Conservation (phyloP, 1,284 basidiomycete genomes). For the Tylopilus orsonianus region DNA sequence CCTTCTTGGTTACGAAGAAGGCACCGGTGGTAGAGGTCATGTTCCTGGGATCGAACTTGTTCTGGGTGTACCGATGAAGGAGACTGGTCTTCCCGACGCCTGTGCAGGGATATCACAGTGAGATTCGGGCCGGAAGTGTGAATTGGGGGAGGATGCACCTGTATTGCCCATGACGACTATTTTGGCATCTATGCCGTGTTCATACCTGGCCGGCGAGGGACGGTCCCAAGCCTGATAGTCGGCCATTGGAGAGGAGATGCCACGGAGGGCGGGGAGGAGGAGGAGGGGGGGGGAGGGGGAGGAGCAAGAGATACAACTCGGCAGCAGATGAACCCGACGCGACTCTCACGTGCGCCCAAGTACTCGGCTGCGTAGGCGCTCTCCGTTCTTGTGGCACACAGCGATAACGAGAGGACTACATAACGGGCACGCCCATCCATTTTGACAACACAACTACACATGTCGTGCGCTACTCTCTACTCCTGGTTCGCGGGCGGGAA, state of each 20-base stretch:
- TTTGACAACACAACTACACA: constrained; percentile 25
- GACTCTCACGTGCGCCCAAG: constrained; percentile 36
- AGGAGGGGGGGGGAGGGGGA: constrained; percentile 15
- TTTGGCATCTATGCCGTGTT: constrained; percentile 90
- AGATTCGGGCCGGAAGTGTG: constrained; percentile 9
- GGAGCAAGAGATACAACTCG: constrained; percentile 23
- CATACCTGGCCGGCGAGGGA: constrained; percentile 64
- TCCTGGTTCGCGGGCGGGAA: constrained; percentile 75
- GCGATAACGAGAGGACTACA: constrained; percentile 21
- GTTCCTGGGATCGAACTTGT: constrained; percentile 84
- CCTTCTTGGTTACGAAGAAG: constrained; percentile 94
- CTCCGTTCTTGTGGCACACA: constrained; percentile 25
- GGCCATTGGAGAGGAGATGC: constrained; percentile 39
- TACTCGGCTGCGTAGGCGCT: constrained; percentile 2
- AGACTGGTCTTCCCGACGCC: constrained; percentile 96
- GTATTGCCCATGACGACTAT: constrained; percentile 97
- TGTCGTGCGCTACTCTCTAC: constrained; percentile 38
- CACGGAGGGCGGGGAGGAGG: constrained; percentile 35
- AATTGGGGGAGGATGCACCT: constrained; percentile 46
- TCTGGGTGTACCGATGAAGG: constrained; percentile 89
- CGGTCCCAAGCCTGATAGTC: constrained; percentile 56
- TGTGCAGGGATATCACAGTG: constrained; percentile 32
- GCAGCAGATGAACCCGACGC: constrained; percentile 30
- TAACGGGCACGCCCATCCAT: constrained; percentile 31
- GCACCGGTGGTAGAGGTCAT: constrained; percentile 93